phyloP scores from a whole-genome alignment of 495 filamentous ascomycete species.

The Penicillium silybi region DNA sequence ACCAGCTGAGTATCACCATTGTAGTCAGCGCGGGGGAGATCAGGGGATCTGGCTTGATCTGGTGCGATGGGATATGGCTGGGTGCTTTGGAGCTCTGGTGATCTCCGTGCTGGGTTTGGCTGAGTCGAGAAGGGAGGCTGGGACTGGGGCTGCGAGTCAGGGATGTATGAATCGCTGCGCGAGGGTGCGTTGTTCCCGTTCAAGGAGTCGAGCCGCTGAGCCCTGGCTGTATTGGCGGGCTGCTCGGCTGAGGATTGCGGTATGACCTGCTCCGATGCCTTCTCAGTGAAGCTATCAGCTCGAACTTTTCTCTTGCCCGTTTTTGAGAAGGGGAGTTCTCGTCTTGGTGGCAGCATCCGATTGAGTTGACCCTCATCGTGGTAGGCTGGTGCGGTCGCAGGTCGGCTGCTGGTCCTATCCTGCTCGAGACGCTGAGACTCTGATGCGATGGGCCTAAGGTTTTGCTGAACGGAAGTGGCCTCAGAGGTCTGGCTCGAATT shows the following conservation, averaged over 20 bases:
- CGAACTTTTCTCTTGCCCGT: conserved; percentile 18
- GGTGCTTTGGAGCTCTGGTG: background rate
- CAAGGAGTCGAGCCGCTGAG: background rate
- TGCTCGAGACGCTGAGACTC: background rate
- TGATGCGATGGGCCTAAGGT: background rate
- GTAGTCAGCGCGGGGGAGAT: background rate
- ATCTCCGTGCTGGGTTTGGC: background rate
- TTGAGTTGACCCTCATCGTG: conserved; percentile 28
- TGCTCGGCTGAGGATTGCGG: background rate
- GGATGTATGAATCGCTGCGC: conserved; percentile 1
- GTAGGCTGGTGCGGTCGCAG: conserved; percentile 14
- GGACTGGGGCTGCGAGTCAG: conserved; percentile 3
- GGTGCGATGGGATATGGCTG: background rate
- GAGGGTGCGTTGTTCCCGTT: background rate
- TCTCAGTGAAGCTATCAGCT: background rate
- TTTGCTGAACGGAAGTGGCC: background rate
- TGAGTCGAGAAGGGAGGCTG: conserved; percentile 7
- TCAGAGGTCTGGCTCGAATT: background rate
- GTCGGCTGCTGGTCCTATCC: conserved; percentile 8
- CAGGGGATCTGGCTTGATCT: background rate
- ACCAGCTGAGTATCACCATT: background rate
- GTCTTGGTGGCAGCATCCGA: conserved; percentile 43
- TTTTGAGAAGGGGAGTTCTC: conserved; percentile 41
- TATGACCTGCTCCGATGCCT: background rate
- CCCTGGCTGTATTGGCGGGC: background rate